Evolutionary conservation across 2,329 filamentous ascomycete genomes (phyloP), one percentile per base, ranked within the genome.

Genomic region (Didymella keratinophila): DNA sequence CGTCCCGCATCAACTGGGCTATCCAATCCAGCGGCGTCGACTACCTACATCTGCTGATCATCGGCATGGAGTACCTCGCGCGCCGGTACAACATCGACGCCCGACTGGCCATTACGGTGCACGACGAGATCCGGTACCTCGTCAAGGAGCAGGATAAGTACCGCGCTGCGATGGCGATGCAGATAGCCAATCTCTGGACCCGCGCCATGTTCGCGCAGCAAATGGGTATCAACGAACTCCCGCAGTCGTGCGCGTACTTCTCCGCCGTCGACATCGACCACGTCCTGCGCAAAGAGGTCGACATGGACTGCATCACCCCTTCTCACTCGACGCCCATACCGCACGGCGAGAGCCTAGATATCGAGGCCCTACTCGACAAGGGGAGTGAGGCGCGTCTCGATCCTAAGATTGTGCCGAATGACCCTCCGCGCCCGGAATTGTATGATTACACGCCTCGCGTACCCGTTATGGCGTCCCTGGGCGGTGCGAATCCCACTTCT

Each of bases 1-100:
- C 95, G 1, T 96, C 91, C 18, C 89, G 96, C 32, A 98, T 99
- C 79, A 99, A 99, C 74, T 99, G 95, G 95, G 95, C 95, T 3
- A 98, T 99, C 67, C 95, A 99, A 72, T 97, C 93, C 0, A 96
- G 92, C 0, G 95, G 96, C 5, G 94, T 98, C 4, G 96, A 99
- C 76, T 99, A 99, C 76, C 85, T 99, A 2, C 95, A 99, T 72
- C 87, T 99, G 4, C 84, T 99, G 18, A 92, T 99, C 63, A 87
- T 98, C 2, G 84, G 88, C 14, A 99, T 99, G 96, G 93, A 98
- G 74, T 97, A 96, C 72, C 84, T 99, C 3, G 89, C 89, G 52
- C 87, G 92, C 2, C 90, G 89, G 5, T 99, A 90, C 81, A 93
- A 91, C 69, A 87, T 99, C 60, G 78, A 91, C 52, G 93, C 93